Evolutionary conservation across 2,329 filamentous ascomycete genomes (phyloP).

Genomic region (Neoascochyta sp.): DNA sequence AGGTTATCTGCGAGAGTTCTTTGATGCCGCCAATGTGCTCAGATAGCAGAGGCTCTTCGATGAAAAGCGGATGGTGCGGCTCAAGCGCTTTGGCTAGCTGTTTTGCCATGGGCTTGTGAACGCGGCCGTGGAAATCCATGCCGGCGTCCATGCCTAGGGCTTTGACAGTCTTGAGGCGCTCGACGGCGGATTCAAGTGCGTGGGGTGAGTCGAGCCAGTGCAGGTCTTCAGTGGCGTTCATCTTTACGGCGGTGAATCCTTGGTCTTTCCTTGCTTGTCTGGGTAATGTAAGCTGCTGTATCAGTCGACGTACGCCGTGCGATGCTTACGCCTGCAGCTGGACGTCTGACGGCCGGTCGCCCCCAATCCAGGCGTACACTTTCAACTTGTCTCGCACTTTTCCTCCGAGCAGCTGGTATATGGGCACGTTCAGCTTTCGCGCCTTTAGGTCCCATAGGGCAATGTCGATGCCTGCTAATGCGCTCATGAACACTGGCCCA

Average conservation of each 20-base stretch:
- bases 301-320: too few relatives aligned
- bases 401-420: constrained; percentile 71
- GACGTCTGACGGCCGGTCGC: constrained; percentile 66
- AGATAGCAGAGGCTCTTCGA: constrained; percentile 69
- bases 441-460: constrained; percentile 76
- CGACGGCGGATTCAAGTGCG: constrained; percentile 59
- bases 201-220: constrained; percentile 72
- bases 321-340: constrained; percentile 59
- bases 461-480: constrained; percentile 73
- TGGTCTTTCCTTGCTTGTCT: constrained; percentile 57
- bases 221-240: constrained; percentile 75
- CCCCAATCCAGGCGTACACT: constrained; percentile 77
- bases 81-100: constrained; percentile 66
- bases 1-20: constrained; percentile 55
- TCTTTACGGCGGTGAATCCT: constrained; percentile 67
- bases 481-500: constrained; percentile 76
- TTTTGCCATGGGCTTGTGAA: constrained; percentile 78
- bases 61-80: constrained; percentile 67
- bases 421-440: constrained; percentile 60
- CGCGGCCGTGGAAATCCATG: constrained; percentile 72
- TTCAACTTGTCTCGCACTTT: constrained; percentile 67
- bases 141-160: constrained; percentile 67
- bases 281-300: too few relatives aligned
- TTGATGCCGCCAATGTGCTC: constrained; percentile 67
- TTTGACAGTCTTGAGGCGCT: constrained; percentile 66